phyloP scores from a whole-genome alignment of 192 early-diverging fungal species.

The Dissophora ornata region DNA sequence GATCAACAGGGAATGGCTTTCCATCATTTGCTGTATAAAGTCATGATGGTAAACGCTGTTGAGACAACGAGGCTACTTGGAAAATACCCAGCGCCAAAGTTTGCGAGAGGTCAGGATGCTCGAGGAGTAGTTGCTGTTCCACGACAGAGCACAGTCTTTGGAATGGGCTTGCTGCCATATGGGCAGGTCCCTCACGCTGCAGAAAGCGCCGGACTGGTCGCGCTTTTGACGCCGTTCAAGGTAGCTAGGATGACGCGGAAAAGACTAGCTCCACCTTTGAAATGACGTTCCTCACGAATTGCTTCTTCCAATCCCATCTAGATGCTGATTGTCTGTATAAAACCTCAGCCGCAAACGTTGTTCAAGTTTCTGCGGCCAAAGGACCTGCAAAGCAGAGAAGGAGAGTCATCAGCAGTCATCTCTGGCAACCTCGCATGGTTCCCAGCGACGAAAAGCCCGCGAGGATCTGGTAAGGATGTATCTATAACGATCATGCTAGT shows the following conservation, averaged over 20 bases:
- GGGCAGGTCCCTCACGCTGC: constrained; percentile 67
- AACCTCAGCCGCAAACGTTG: constrained; percentile 67
- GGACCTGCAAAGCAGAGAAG: constrained; percentile 23
- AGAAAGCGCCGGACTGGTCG: constrained; percentile 68
- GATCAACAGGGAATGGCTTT: constrained; percentile 67
- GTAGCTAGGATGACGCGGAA: constrained; percentile 16
- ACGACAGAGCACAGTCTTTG: constrained; percentile 70
- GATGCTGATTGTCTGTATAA: constrained; percentile 69
- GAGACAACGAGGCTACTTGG: constrained; percentile 68
- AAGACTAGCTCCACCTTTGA: neutral
- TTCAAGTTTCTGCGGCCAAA: constrained; percentile 68
- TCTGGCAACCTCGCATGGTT: constrained; percentile 70
- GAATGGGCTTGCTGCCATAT: constrained; percentile 64
- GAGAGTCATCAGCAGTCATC: constrained; percentile 34
- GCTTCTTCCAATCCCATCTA: constrained; percentile 2
- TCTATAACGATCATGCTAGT: no score
- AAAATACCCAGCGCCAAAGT: constrained; percentile 61
- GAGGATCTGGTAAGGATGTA: constrained; percentile 48
- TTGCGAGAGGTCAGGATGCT: constrained; percentile 7
- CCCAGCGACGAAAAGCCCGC: constrained; percentile 59
- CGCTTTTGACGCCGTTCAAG: constrained; percentile 69
- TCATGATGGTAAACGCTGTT: constrained; percentile 69
- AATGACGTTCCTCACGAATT: neutral
- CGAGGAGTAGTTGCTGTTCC: constrained; percentile 5
- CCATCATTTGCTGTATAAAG: constrained; percentile 67